Percentiles rank a stretch among this genome's conserved stretches.
Conservation (phyloP, 306 rosid species). For the Lathyrus oleraceus region DNA sequence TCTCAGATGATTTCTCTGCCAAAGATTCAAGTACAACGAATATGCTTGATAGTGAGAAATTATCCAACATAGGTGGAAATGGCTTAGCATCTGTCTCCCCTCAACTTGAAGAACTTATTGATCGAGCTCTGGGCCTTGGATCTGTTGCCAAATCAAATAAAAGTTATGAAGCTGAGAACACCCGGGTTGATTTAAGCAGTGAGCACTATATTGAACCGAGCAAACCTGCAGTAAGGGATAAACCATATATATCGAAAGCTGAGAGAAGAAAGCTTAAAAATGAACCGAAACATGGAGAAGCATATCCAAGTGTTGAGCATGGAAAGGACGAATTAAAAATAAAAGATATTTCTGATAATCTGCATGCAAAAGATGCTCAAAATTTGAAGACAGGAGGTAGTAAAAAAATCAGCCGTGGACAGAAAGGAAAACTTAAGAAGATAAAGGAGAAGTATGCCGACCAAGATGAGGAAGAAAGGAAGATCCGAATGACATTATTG, state of each 20-base stretch:
- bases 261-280: constrained; percentile 91
- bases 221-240: constrained; percentile 66
- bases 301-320: constrained; percentile 51
- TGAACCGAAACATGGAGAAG: constrained; percentile 53
- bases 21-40: constrained; percentile 38
- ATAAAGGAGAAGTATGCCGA: constrained; percentile 94
- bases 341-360: constrained; percentile 43
- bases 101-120: constrained; percentile 90
- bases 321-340: constrained; percentile 44
- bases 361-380: constrained; percentile 52
- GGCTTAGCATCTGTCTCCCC: constrained; percentile 58
- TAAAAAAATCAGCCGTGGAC: constrained; percentile 83
- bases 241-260: constrained; percentile 83
- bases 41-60: constrained; percentile 44
- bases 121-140: constrained; percentile 93
- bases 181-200: constrained; percentile 50
- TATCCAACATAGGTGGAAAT: constrained; percentile 42
- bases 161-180: constrained; percentile 49
- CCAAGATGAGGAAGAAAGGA: constrained; percentile 98
- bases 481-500: constrained; percentile 89
- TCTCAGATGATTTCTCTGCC: constrained; percentile 40
- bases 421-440: constrained; percentile 83
- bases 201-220: constrained; percentile 53
- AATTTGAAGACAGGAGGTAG: constrained; percentile 56
- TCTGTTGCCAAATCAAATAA: constrained; percentile 58